These are phyloP conservation scores for Eucommia ulmoides DNA, from an alignment of 257 asterid genomes.

Conservation along the genomic window DNA sequence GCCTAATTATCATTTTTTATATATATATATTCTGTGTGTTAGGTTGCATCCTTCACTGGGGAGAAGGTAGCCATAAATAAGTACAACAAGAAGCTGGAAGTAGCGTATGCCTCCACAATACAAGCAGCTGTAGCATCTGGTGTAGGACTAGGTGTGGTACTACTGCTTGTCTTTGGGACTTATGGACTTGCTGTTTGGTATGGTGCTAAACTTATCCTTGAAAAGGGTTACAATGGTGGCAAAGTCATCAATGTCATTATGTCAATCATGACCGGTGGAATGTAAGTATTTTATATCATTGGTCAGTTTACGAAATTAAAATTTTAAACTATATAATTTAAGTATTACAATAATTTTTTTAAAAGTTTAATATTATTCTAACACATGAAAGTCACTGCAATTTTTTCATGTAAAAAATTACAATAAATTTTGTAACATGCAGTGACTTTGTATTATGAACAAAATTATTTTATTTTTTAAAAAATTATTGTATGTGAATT, in stretches of 20 bases:
- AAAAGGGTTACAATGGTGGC: slow-evolving; percentile 60
- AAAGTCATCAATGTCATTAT: slow-evolving; percentile 45
- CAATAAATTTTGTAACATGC: not conserved
- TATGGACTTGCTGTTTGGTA: slow-evolving; percentile 60
- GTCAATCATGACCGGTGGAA: slow-evolving; percentile 52
- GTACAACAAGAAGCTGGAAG: slow-evolving; percentile 36
- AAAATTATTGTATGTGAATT: no score
- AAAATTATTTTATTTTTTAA: no score
- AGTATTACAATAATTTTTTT: no score
- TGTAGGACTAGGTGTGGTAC: slow-evolving; percentile 40
- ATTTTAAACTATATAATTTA: no score
- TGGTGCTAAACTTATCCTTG: slow-evolving; percentile 58
- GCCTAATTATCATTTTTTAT: not conserved
- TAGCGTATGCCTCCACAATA: slow-evolving; percentile 43
- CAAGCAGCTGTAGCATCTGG: slow-evolving; percentile 51
- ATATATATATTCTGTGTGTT: not conserved
- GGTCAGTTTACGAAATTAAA: no score
- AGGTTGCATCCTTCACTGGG: slow-evolving; percentile 75
- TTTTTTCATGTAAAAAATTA: no score
- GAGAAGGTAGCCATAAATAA: slow-evolving; percentile 48
- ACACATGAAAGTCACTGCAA: no score
- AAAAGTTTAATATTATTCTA: not conserved
- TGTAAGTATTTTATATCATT: slow-evolving; percentile 22
- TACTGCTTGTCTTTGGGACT: slow-evolving; percentile 42
- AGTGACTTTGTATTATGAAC: not conserved